Conservation (phyloP, 495 filamentous ascomycete species). For the Penicillium egyptiacum region DNA sequence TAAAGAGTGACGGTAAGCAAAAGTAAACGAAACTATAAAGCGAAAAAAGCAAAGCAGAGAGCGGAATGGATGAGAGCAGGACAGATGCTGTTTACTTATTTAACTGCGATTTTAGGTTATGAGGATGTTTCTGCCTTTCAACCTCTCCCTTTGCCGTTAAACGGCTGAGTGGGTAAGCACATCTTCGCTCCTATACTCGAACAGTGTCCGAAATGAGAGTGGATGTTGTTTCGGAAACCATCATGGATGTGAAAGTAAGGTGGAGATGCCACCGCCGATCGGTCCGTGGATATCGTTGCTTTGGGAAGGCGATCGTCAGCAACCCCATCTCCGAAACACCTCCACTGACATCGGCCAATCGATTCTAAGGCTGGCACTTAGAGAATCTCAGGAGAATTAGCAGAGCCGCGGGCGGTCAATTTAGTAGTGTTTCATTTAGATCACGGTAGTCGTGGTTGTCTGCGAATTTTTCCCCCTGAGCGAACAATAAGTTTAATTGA, state of each 20-base stretch:
- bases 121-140: neutral
- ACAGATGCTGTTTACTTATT: neutral
- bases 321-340: neutral
- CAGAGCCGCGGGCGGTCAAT: no score
- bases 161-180: no score
- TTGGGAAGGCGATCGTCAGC: conserved; percentile 3
- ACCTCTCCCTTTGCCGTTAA: no score
- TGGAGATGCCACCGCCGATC: conserved; percentile 2
- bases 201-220: conserved; percentile 1
- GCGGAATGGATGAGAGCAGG: neutral
- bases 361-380: no score
- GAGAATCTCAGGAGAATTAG: no score
- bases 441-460: no score
- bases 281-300: neutral
- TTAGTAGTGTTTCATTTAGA: no score
- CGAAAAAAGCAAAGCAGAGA: neutral
- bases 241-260: neutral
- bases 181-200: neutral
- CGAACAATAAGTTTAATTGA: no score
- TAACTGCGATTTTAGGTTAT: neutral
- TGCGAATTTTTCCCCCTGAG: no score
- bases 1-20: neutral
- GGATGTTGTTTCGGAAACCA: neutral
- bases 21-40: neutral
- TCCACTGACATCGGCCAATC: no score